These are phyloP conservation scores for Wickerhamomyces bovis DNA, from an alignment of 805 yeast genomes.

Conservation along the genomic window DNA sequence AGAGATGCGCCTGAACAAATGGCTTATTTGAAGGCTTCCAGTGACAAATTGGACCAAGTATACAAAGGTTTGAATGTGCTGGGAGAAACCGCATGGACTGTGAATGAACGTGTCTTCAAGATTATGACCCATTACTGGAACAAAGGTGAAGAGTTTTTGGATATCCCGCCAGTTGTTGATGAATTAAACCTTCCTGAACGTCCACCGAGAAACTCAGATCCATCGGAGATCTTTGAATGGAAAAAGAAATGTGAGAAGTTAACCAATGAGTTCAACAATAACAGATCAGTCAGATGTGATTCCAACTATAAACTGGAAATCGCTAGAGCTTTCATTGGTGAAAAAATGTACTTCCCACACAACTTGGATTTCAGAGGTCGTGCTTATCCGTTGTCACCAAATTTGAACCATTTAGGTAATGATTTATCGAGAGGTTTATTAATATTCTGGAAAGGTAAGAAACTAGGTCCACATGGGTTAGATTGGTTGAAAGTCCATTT, in stretches of 20 bases:
- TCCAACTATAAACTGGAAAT: constrained; percentile 89
- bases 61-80: constrained; percentile 79
- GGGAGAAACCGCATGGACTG: constrained; percentile 90
- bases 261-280: constrained; percentile 55
- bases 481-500: constrained; percentile 73
- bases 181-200: constrained; percentile 44
- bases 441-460: constrained; percentile 71
- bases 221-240: constrained; percentile 63
- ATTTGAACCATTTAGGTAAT: constrained; percentile 75
- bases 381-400: constrained; percentile 77
- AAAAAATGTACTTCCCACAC: constrained; percentile 72
- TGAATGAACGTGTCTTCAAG: constrained; percentile 64
- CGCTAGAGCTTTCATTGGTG: constrained; percentile 87
- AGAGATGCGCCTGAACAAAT: constrained; percentile 83
- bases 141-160: constrained; percentile 64
- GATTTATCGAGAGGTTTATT: constrained; percentile 70
- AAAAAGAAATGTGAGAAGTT: constrained; percentile 51
- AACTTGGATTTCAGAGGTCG: constrained; percentile 80
- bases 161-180: constrained; percentile 57
- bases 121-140: constrained; percentile 83
- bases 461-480: constrained; percentile 57
- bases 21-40: constrained; percentile 84
- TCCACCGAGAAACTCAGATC: constrained; percentile 67
- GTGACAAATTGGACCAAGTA: constrained; percentile 59
- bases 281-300: constrained; percentile 88